phyloP scores from a whole-genome alignment of 2,329 filamentous ascomycete genomes.

The Apiospora kogelbergensis region DNA sequence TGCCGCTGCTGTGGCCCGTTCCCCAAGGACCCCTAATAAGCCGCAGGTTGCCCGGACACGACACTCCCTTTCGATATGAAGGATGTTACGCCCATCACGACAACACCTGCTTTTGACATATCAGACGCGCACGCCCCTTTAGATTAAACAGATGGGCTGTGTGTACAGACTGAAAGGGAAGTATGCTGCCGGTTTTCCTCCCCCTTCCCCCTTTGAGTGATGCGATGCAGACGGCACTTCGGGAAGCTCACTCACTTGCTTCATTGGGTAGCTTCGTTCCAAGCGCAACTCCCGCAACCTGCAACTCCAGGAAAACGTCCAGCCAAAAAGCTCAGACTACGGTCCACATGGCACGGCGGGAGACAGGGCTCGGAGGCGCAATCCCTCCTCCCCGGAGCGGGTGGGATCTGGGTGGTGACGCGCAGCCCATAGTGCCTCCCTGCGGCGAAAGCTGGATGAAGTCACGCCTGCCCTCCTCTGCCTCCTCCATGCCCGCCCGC shows the following conservation, averaged over 20 bases:
- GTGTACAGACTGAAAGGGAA: not conserved
- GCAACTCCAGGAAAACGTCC: slow-evolving; percentile 2
- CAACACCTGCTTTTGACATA: not conserved
- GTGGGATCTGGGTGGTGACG: not conserved
- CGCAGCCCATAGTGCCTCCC: not conserved
- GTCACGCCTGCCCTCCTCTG: not conserved
- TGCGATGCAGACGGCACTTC: slow-evolving; percentile 1
- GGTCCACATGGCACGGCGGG: slow-evolving; percentile 5
- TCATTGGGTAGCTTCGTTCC: not conserved
- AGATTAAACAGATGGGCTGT: not conserved
- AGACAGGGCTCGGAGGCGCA: not conserved
- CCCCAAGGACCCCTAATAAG: not conserved
- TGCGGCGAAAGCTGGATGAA: slow-evolving; percentile 3
- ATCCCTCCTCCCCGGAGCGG: slow-evolving; percentile 1
- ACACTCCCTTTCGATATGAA: not conserved
- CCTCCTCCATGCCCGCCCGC: not conserved
- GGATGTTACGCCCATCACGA: not conserved
- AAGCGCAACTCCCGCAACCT: not conserved
- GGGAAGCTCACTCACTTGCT: not conserved
- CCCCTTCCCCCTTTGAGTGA: not conserved
- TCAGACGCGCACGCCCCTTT: not conserved
- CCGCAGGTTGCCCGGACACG: not conserved
- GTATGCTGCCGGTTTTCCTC: not conserved
- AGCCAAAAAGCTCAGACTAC: not conserved
- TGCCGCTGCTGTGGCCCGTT: not conserved